Conservation (phyloP, 768 basidiomycete genomes). For the Boletellus ananas region DNA sequence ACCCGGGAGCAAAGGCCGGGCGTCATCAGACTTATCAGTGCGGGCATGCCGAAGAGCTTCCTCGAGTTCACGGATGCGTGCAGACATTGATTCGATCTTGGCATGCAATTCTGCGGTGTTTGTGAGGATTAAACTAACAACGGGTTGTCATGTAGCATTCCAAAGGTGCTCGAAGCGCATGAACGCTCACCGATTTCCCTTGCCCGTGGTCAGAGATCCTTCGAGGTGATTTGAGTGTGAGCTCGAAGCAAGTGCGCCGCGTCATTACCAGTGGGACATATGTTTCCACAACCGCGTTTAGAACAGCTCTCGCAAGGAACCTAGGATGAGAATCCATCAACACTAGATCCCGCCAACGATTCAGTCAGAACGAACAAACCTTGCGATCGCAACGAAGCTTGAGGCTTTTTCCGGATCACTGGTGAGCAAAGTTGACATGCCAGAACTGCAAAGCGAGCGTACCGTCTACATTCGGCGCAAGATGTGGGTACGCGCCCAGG, state of each 20-base stretch:
- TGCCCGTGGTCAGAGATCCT: conserved; percentile 57
- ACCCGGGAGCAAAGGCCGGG: conserved; percentile 45
- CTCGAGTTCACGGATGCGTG: conserved; percentile 61
- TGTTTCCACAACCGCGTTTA: conserved; percentile 67
- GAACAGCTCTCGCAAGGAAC: conserved; percentile 78
- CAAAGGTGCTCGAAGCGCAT: background rate
- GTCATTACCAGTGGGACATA: conserved; percentile 68
- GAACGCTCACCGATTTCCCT: conserved; percentile 48
- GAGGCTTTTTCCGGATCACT: conserved; percentile 33
- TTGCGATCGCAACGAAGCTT: conserved; percentile 67
- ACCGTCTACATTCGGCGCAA: conserved; percentile 41
- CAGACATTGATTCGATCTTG: conserved; percentile 51
- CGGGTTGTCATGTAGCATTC: background rate
- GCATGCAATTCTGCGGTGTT: conserved; percentile 71
- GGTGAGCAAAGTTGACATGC: background rate
- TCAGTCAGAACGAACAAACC: conserved; percentile 28
- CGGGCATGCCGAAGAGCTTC: conserved; percentile 51
- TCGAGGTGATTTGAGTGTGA: background rate
- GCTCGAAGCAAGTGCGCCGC: conserved; percentile 2
- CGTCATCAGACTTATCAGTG: conserved; percentile 42
- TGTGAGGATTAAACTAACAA: conserved; percentile 51
- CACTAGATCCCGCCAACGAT: background rate
- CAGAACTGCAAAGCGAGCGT: conserved; percentile 2
- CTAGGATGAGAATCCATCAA: conserved; percentile 30
- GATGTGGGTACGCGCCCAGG: conserved; percentile 47